Conservation (phyloP, 2,329 filamentous ascomycete species). For the Fusarium secorum region DNA sequence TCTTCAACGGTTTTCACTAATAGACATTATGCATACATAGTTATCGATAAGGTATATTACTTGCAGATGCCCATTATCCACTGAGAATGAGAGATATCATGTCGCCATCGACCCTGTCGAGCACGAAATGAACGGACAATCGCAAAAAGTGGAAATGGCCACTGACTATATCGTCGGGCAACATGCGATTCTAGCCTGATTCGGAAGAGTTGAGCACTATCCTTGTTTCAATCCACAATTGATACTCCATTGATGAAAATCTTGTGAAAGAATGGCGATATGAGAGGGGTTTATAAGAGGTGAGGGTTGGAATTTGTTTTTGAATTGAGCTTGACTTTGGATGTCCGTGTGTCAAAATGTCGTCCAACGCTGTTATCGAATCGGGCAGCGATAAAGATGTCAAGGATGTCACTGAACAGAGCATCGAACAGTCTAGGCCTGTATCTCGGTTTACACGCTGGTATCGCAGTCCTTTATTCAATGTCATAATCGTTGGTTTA, state of each 20-base stretch:
- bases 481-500: slow-evolving; percentile 60
- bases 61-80: neutral
- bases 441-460: slow-evolving; percentile 35
- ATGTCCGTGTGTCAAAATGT: slow-evolving; percentile 15
- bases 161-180: slow-evolving; percentile 15
- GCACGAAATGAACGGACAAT: slow-evolving; percentile 25
- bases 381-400: slow-evolving; percentile 22
- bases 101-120: slow-evolving; percentile 34
- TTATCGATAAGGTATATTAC: neutral
- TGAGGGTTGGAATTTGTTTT: neutral
- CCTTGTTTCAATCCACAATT: slow-evolving; percentile 16
- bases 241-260: slow-evolving; percentile 8
- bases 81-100: neutral
- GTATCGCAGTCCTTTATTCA: slow-evolving; percentile 52
- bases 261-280: neutral
- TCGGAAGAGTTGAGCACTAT: neutral
- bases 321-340: neutral
- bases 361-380: slow-evolving; percentile 13
- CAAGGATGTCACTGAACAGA: slow-evolving; percentile 24
- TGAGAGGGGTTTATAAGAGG: neutral
- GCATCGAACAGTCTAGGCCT: slow-evolving; percentile 23
- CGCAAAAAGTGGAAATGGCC: slow-evolving; percentile 19
- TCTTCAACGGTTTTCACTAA: neutral
- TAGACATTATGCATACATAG: neutral
- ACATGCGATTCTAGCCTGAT: slow-evolving; percentile 30